phyloP scores from a whole-genome alignment of 768 basidiomycete species.

The Obba rivulosa region DNA sequence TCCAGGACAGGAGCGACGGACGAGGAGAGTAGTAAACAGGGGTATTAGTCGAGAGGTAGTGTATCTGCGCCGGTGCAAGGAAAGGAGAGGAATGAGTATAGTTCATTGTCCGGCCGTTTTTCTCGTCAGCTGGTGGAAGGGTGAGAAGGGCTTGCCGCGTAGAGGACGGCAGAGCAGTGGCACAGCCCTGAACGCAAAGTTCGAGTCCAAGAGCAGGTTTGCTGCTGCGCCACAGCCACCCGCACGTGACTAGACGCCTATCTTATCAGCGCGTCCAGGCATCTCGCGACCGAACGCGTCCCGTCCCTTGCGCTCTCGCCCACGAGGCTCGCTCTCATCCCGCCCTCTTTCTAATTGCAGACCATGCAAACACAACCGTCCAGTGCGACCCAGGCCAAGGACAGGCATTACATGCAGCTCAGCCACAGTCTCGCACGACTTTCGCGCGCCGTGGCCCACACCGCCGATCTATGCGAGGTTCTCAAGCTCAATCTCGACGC shows the following conservation, averaged over 20 bases:
- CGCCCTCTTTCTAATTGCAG: not conserved
- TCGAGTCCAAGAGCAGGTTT: not conserved
- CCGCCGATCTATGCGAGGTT: constrained; percentile 72
- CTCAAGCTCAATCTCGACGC: constrained; percentile 72
- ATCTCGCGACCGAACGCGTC: too few species aligned
- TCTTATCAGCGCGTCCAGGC: too few species aligned
- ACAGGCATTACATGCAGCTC: constrained; percentile 75
- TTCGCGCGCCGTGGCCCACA: constrained; percentile 61
- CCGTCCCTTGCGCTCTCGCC: not conserved
- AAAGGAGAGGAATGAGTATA: constrained; percentile 5
- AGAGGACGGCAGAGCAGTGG: not conserved
- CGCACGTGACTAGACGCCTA: too few species aligned
- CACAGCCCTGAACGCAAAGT: not conserved
- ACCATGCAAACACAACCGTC: constrained; percentile 34
- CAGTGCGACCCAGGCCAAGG: constrained; percentile 72
- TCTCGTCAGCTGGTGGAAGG: not conserved
- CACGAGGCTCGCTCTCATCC: not conserved
- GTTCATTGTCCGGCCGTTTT: constrained; percentile 15
- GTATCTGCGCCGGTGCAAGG: constrained; percentile 15
- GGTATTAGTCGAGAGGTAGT: constrained; percentile 15
- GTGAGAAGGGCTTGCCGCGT: not conserved
- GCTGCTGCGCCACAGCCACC: not conserved
- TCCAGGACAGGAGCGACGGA: constrained; percentile 10
- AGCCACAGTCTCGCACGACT: constrained; percentile 63
- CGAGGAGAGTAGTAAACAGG: constrained; percentile 22